These are phyloP conservation scores for Ophiostoma himal-ulmi DNA, from an alignment of 2,329 filamentous ascomycete species.

Conservation along the genomic window DNA sequence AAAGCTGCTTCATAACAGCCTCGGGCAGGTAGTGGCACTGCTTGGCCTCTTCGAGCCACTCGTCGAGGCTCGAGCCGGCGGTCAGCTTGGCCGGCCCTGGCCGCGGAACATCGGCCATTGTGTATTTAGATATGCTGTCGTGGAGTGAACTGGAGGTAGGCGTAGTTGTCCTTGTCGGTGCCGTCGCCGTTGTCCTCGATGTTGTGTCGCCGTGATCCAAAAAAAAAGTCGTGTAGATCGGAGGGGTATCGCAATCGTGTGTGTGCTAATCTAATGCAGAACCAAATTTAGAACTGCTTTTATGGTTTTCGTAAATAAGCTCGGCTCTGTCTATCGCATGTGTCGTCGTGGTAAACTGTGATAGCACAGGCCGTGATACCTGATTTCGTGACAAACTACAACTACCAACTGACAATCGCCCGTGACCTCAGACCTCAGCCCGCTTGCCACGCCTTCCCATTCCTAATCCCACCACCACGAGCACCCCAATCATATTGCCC, in stretches of 20 bases:
- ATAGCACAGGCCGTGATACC: not conserved
- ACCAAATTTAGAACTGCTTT: not conserved
- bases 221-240: not conserved
- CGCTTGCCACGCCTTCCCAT: slow-evolving; percentile 6
- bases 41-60: slow-evolving; percentile 95
- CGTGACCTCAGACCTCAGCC: slow-evolving; percentile 9
- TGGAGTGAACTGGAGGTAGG: not conserved
- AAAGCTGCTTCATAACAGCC: slow-evolving; percentile 95
- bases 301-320: not conserved
- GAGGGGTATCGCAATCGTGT: not conserved
- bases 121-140: slow-evolving; percentile 24
- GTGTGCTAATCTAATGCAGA: not conserved
- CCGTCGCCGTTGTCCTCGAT: slow-evolving; percentile 11
- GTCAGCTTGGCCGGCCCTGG: slow-evolving; percentile 83
- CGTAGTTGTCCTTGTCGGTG: not conserved
- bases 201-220: not conserved
- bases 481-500: slow-evolving; percentile 1
- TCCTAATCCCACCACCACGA: slow-evolving; percentile 4
- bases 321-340: not conserved
- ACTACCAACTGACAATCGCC: slow-evolving; percentile 4
- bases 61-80: slow-evolving; percentile 79
- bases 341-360: not conserved
- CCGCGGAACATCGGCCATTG: slow-evolving; percentile 62
- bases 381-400: not conserved
- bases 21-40: slow-evolving; percentile 96